Percentiles rank a stretch among this genome's conserved stretches.
phyloP scores from a whole-genome alignment of 345 rosid species.

The Aegle marmelos region DNA sequence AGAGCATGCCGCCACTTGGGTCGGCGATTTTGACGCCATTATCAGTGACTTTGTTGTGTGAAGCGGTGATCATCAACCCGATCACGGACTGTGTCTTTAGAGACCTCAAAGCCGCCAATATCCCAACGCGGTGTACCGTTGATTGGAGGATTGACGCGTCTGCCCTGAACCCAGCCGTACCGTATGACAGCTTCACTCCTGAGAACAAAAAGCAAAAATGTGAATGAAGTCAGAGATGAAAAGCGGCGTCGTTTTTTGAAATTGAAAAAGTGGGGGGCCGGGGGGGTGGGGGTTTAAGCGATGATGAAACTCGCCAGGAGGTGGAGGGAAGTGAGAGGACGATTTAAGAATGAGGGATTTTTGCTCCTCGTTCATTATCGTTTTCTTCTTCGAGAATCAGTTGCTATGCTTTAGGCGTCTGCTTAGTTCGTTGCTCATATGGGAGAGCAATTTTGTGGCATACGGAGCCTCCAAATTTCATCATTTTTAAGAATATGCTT shows the following conservation, averaged over 20 bases:
- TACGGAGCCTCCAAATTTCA: no score
- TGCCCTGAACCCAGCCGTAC: constrained; percentile 86
- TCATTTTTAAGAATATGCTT: no score
- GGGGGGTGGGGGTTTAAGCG: no score
- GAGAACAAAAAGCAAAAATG: background rate
- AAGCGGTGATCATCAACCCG: constrained; percentile 96
- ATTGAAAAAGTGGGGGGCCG: no score
- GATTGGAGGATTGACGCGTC: constrained; percentile 75
- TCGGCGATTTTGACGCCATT: constrained; percentile 89
- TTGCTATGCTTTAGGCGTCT: background rate
- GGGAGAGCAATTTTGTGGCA: no score
- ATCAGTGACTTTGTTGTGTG: constrained; percentile 78
- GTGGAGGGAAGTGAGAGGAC: constrained; percentile 51
- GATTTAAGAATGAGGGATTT: constrained; percentile 46
- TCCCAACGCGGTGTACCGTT: constrained; percentile 71
- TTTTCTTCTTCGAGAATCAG: background rate
- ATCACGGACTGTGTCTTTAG: constrained; percentile 56
- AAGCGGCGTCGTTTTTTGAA: background rate
- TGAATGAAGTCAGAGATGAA: background rate
- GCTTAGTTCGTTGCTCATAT: background rate
- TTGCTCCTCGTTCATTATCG: constrained; percentile 56
- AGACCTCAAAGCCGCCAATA: constrained; percentile 81
- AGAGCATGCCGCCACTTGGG: constrained; percentile 83
- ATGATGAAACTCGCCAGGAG: constrained; percentile 34
- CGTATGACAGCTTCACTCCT: constrained; percentile 74